phyloP scores from a whole-genome alignment of 1,284 basidiomycete species.

The Coriolopsis trogii region DNA sequence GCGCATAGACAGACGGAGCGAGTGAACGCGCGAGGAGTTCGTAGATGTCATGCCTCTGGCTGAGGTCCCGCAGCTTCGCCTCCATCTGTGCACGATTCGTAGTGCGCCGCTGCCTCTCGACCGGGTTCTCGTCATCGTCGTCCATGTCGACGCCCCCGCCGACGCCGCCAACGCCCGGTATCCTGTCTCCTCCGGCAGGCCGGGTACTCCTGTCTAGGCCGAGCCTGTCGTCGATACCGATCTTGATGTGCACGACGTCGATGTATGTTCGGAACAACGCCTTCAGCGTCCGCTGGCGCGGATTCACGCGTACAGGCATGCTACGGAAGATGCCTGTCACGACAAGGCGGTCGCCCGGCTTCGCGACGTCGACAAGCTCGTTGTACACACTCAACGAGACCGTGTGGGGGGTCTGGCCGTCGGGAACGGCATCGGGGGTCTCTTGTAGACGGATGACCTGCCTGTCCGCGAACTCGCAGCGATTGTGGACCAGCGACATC shows the following conservation, averaged over 20 bases:
- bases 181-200: conserved; percentile 64
- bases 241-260: conserved; percentile 91
- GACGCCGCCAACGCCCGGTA: conserved; percentile 84
- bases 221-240: conserved; percentile 73
- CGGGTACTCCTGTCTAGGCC: conserved; percentile 85
- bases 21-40: conserved; percentile 85
- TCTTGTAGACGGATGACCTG: conserved; percentile 97
- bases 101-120: conserved; percentile 44
- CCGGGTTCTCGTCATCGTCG: conserved; percentile 46
- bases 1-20: conserved; percentile 95
- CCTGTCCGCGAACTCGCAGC: conserved; percentile 93
- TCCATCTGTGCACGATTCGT: conserved; percentile 61
- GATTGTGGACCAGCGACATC: conserved; percentile 96
- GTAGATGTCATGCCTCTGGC: conserved; percentile 82
- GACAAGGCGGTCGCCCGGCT: conserved; percentile 92
- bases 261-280: conserved; percentile 97
- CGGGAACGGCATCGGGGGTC: conserved; percentile 96
- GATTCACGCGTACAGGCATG: conserved; percentile 92
- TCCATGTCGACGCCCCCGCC: conserved; percentile 70
- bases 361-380: conserved; percentile 93
- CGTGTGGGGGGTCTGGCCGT: conserved; percentile 98
- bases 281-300: conserved; percentile 89
- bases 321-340: conserved; percentile 96
- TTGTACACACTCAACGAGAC: conserved; percentile 96
- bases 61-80: conserved; percentile 69